Evolutionary conservation across 2,329 filamentous ascomycete genomes (phyloP).

Genomic region (Talaromyces marneffei): DNA sequence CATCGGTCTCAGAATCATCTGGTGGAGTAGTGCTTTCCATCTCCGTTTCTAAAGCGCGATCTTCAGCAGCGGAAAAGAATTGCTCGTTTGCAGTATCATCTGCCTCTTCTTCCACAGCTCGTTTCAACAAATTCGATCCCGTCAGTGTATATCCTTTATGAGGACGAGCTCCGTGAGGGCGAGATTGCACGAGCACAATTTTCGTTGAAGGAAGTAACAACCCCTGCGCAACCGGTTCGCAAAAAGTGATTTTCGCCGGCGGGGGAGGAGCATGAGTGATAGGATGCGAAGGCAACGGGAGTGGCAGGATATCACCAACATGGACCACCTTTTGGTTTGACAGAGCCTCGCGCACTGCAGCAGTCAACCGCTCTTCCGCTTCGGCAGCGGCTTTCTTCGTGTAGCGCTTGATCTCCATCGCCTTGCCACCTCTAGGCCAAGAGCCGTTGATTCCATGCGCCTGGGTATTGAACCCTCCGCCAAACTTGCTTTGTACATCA

Average conservation of each 20-base stretch:
- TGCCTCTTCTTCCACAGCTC: conserved; percentile 54
- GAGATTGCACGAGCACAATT: conserved; percentile 65
- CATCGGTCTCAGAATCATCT: conserved; percentile 57
- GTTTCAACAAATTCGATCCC: conserved; percentile 37
- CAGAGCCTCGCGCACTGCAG: conserved; percentile 68
- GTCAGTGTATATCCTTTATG: conserved; percentile 21
- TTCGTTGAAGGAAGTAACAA: conserved; percentile 70
- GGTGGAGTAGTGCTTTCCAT: conserved; percentile 51
- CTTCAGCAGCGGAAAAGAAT: conserved; percentile 88
- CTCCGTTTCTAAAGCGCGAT: conserved; percentile 49
- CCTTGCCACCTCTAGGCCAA: conserved; percentile 31
- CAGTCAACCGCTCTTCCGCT: conserved; percentile 55
- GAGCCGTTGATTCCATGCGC: conserved; percentile 35
- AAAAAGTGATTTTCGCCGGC: conserved; percentile 83
- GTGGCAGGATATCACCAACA: conserved; percentile 71
- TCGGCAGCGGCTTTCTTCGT: conserved; percentile 32
- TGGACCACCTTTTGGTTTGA: conserved; percentile 71
- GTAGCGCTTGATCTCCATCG: conserved; percentile 26
- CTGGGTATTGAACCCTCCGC: conserved; percentile 51
- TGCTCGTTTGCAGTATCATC: conserved; percentile 85
- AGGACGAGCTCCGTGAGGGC: conserved; percentile 35
- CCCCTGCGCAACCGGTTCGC: conserved; percentile 89
- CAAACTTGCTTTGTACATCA: conserved; percentile 77
- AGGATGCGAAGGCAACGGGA: conserved; percentile 71
- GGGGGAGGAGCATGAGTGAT: conserved; percentile 79